Evolutionary conservation across 345 rosid species (phyloP), one percentile per base, ranked within the genome.

Genomic region (Gossypium turneri): DNA sequence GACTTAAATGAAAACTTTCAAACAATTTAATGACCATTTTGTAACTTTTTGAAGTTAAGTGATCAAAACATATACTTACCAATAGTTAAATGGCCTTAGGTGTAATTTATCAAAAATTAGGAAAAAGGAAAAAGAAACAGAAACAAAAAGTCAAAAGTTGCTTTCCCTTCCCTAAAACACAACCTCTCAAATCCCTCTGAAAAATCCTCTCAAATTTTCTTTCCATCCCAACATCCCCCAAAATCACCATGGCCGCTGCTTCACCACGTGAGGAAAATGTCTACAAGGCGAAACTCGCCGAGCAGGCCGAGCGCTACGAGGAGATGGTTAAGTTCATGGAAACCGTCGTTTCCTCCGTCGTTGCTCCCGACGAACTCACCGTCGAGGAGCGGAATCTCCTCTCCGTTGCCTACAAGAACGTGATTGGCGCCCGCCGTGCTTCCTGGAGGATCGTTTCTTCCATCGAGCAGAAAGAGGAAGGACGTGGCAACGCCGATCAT

Each of bases 251-350:
- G 63, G 63, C 63, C 38, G 15, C 63, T 20, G 2, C 25, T 56
- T 56, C 60, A 20, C 12, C 12, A 25, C 63, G 63, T 27, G 63
- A 59, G 63, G 63, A 25, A 59, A 59, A 59, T 13, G 63, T 59
- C 17, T 59, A 59, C 63, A 24, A 24, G 63, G 63, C 63, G 63
- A 59, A 59, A 59, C 63, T 59, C 38, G 63, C 63, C 38, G 63
- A 59, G 63, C 63, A 59, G 25, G 63, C 63, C 38, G 63, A 59
- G 63, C 63, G 63, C 63, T 59, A 59, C 38, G 63, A 59, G 63
- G 63, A 59, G 63, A 59, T 59, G 63, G 63, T 59, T 15, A 59
- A 25, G 38, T 59, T 59, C 63, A 59, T 59, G 63, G 63, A 59
- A 59, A 27, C 34, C 15, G 63, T 59, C 9, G 63, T 59, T 15